Conservation (phyloP, 257 asterid genomes). For the Perilla frutescens region DNA sequence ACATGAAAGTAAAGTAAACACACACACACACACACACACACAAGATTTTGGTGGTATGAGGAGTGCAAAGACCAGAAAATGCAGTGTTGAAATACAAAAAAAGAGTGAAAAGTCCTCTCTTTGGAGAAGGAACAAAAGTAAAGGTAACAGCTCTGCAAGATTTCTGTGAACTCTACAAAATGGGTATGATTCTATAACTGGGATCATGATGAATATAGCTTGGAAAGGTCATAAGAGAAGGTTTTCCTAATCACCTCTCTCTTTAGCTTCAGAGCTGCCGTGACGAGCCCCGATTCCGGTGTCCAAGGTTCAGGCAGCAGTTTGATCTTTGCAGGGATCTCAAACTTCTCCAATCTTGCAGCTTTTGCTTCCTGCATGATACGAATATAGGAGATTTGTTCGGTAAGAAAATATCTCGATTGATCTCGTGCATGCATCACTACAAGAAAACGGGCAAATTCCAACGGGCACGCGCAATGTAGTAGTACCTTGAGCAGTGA, state of each 20-base stretch:
- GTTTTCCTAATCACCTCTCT: slow-evolving; percentile 79
- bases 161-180: slow-evolving; percentile 40
- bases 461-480: neutral
- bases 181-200: neutral
- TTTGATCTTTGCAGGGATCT: slow-evolving; percentile 81
- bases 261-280: slow-evolving; percentile 91
- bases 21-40: neutral
- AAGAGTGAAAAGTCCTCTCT: slow-evolving; percentile 10
- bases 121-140: neutral
- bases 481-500: slow-evolving; percentile 76
- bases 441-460: neutral
- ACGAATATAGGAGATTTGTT: neutral
- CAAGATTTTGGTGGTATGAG: slow-evolving; percentile 17
- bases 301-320: slow-evolving; percentile 88
- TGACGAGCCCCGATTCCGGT: slow-evolving; percentile 92
- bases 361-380: slow-evolving; percentile 74
- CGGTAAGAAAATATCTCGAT: too few relatives aligned
- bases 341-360: slow-evolving; percentile 83
- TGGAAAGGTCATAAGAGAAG: slow-evolving; percentile 70
- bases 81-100: neutral
- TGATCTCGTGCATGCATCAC: neutral
- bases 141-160: slow-evolving; percentile 11
- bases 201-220: slow-evolving; percentile 62
- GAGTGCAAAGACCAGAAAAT: slow-evolving; percentile 7
- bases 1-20: neutral